A percentile compares a stretch with the other conserved stretches of the same genome.
These are phyloP conservation scores for Microbotryum scabiosae DNA, from an alignment of 1,284 basidiomycete genomes.

Conservation along the genomic window DNA sequence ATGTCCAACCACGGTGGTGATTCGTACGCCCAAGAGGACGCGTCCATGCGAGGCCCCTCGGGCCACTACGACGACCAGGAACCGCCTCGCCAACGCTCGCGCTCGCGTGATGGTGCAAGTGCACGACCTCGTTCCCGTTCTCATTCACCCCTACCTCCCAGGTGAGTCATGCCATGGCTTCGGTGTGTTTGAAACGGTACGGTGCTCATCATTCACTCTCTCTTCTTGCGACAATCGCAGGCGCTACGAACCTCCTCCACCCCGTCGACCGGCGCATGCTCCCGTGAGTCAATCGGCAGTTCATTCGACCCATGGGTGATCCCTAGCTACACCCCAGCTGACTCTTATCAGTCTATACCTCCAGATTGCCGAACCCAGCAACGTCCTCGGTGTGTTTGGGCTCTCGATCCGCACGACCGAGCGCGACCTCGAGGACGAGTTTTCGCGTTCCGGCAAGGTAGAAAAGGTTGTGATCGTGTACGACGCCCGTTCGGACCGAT, in stretches of 20 bases:
- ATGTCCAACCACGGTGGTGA: no score
- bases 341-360: constrained; percentile 31
- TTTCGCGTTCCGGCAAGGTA: constrained; percentile 75
- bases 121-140: background rate
- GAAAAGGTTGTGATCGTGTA: constrained; percentile 98
- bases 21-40: no score
- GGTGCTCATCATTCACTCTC: no score
- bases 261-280: constrained; percentile 15
- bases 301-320: constrained; percentile 5
- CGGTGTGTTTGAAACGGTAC: background rate
- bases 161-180: background rate
- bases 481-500: constrained; percentile 92
- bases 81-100: no score
- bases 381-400: constrained; percentile 91
- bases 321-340: background rate
- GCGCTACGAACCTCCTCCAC: constrained; percentile 1
- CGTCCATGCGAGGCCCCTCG: no score
- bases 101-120: background rate
- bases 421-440: constrained; percentile 88
- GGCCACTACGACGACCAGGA: no score
- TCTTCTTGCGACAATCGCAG: background rate
- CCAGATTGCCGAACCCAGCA: constrained; percentile 59
- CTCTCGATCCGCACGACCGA: constrained; percentile 90
- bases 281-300: constrained; percentile 9
- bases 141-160: constrained; percentile 5